A percentile compares a stretch with the other conserved stretches of the same genome.
Conservation (phyloP, 345 rosid species). For the Iberis pinnata region DNA sequence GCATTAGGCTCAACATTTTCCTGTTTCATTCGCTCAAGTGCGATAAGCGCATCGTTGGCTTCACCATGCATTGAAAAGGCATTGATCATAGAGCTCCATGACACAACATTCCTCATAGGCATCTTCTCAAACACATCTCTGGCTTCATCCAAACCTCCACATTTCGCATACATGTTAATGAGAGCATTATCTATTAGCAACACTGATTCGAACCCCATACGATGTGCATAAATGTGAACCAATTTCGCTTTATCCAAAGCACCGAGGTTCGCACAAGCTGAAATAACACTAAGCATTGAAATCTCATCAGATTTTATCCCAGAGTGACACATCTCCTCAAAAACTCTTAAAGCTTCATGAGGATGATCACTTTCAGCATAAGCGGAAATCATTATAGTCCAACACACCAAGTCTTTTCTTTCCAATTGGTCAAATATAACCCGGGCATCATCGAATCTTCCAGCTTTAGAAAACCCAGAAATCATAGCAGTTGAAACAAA, state of each 20-base stretch:
- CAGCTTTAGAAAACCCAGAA: constrained; percentile 42
- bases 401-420: constrained; percentile 50
- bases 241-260: constrained; percentile 39
- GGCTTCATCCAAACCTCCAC: constrained; percentile 51
- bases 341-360: constrained; percentile 47
- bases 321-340: constrained; percentile 33
- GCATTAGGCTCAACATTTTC: constrained; percentile 38
- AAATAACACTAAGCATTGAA: constrained; percentile 47
- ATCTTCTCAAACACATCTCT: constrained; percentile 41
- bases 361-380: constrained; percentile 61
- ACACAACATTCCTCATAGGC: constrained; percentile 38
- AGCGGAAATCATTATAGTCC: constrained; percentile 74
- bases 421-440: constrained; percentile 39
- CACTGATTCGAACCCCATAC: constrained; percentile 31
- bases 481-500: constrained; percentile 46
- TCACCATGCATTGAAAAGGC: constrained; percentile 55
- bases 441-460: constrained; percentile 47
- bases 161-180: constrained; percentile 58
- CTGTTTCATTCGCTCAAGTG: constrained; percentile 38
- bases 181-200: constrained; percentile 41
- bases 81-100: constrained; percentile 54
- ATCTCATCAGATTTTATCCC: constrained; percentile 43
- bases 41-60: constrained; percentile 34
- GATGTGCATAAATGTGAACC: constrained; percentile 36
- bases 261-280: constrained; percentile 46